Evolutionary conservation across 495 filamentous ascomycete genomes (phyloP).

Genomic region (Penicillium antarcticum): DNA sequence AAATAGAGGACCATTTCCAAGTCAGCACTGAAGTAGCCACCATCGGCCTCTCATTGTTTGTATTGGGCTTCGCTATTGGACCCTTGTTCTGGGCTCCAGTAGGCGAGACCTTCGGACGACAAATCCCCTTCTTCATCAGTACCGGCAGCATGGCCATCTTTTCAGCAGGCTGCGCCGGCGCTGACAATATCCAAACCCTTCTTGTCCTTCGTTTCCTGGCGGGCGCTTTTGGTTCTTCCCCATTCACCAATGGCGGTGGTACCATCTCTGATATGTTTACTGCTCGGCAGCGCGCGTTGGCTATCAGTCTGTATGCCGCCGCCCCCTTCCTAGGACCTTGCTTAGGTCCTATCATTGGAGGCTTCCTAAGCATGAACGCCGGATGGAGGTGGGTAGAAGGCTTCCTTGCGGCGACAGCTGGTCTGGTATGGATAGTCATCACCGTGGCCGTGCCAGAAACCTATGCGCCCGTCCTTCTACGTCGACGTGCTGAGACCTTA

Average conservation of each 20-base stretch:
- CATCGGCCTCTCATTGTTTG: conserved; percentile 70
- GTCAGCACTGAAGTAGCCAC: conserved; percentile 58
- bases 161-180: conserved; percentile 63
- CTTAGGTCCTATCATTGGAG: conserved; percentile 58
- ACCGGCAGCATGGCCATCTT: conserved; percentile 60
- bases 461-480: conserved; percentile 57
- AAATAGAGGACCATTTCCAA: conserved; percentile 57
- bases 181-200: conserved; percentile 61
- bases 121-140: conserved; percentile 57
- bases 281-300: conserved; percentile 59
- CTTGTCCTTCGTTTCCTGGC: conserved; percentile 76
- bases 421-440: conserved; percentile 55
- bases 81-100: conserved; percentile 67
- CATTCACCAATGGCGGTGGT: conserved; percentile 71
- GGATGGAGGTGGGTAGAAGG: conserved; percentile 72
- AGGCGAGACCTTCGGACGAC: conserved; percentile 70
- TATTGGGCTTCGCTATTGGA: conserved; percentile 65
- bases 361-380: conserved; percentile 54
- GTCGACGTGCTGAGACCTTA: conserved; percentile 50
- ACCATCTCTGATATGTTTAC: conserved; percentile 74
- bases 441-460: conserved; percentile 55
- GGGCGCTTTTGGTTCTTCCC: conserved; percentile 72
- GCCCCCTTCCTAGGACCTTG: conserved; percentile 69
- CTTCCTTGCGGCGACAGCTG: conserved; percentile 47
- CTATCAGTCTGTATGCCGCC: conserved; percentile 60